Conservation (phyloP, 257 asterid species). For the Coffea eugenioides region DNA sequence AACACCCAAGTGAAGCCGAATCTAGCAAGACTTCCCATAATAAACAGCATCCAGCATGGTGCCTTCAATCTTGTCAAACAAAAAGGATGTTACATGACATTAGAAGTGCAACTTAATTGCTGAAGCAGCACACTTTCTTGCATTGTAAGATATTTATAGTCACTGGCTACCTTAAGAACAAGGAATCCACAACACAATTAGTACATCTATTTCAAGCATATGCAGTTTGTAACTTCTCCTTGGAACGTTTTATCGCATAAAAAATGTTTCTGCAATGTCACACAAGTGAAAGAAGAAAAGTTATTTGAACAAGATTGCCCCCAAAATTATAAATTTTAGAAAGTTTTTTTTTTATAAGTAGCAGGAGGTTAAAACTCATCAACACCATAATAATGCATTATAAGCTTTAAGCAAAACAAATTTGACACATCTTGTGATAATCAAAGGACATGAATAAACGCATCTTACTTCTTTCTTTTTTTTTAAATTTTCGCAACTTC, state of each 20-base stretch:
- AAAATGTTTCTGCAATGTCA: not conserved
- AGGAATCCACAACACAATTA: not conserved
- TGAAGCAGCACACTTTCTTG: not conserved
- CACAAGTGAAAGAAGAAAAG: not conserved
- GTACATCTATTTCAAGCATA: not conserved
- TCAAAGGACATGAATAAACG: not conserved
- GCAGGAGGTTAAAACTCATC: not conserved
- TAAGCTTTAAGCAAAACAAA: not conserved
- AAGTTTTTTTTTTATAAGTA: not conserved
- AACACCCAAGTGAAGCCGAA: constrained; percentile 26
- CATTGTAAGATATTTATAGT: not conserved
- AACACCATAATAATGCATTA: not conserved
- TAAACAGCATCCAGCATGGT: not conserved
- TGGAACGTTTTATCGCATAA: not conserved
- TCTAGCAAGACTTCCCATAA: not conserved
- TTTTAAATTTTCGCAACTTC: not conserved
- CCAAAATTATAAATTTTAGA: not conserved
- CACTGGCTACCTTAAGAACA: not conserved
- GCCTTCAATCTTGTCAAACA: not conserved
- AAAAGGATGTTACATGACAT: not conserved
- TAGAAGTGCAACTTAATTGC: not conserved
- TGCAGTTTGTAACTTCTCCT: not conserved
- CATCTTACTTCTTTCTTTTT: not conserved
- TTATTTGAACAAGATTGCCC: not conserved
- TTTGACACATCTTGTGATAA: not conserved